phyloP scores from a whole-genome alignment of 345 rosid genomes.

The Combretum micranthum region DNA sequence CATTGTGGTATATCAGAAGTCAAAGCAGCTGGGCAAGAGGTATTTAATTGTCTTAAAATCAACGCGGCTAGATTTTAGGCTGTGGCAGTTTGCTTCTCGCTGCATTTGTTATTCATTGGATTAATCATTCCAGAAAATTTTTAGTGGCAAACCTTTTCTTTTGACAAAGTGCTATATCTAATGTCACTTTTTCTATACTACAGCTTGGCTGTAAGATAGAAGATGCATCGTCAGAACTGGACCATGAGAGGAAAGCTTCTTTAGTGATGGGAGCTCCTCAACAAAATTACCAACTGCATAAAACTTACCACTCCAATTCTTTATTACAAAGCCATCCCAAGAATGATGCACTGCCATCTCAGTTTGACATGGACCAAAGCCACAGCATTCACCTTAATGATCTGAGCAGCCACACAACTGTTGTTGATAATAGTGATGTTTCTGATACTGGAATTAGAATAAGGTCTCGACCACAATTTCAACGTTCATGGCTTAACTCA shows the following conservation, averaged over 20 bases:
- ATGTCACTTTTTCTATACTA: neutral
- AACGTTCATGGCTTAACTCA: slow-evolving; percentile 2
- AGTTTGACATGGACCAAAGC: slow-evolving; percentile 15
- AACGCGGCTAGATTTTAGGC: too few species aligned
- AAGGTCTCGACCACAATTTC: slow-evolving; percentile 32
- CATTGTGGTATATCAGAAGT: neutral
- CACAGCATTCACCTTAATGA: neutral
- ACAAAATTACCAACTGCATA: neutral
- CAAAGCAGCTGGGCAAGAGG: neutral
- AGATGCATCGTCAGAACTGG: neutral
- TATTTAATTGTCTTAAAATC: neutral
- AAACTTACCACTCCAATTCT: neutral
- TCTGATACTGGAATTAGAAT: slow-evolving; percentile 35
- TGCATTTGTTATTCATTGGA: too few species aligned
- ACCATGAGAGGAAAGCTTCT: too few species aligned
- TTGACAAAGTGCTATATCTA: neutral
- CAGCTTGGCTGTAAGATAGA: slow-evolving; percentile 5
- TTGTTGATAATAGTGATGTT: slow-evolving; percentile 9
- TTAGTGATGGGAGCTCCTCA: neutral
- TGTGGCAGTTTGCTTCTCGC: too few species aligned
- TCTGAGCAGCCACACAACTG: slow-evolving; percentile 5
- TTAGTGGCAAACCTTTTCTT: too few species aligned
- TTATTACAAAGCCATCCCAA: neutral
- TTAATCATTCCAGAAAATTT: too few species aligned
- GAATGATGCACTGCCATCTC: slow-evolving; percentile 9